Base-by-base conservation (phyloP, 2,329 filamentous ascomycete genomes). In the Fusarium euwallaceae region DNA sequence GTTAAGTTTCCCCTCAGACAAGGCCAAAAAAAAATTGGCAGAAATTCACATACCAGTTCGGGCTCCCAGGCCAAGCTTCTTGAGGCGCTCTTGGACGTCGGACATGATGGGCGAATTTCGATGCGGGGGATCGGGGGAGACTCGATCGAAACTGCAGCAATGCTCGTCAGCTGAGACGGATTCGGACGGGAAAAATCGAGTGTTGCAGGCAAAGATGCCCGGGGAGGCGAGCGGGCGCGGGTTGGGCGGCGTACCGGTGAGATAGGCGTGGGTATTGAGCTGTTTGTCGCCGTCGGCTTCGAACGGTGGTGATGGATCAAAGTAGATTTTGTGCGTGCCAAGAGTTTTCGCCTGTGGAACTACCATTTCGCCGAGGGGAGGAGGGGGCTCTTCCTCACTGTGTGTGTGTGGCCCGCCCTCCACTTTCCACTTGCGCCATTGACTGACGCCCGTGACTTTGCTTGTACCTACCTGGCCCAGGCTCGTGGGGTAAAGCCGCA, bases 31-130 rank as follows among this genome's bases (percentile, higher is more conserved):
- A 58, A 62, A 58, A 55, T 69, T 43, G 29, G 61, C 59, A 65
- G 65, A 68, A 69, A 67, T 69, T 62, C 64, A 91, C 92, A 81
- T 91, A 94, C 93, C 93, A 86, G 92, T 94, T 84, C 87, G 87
- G 81, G 87, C 87, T 70, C 80, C 78, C 78, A 79, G 78, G 83
- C 87, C 87, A 75, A 89, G 87, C 87, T 89, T 89, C 87, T 89
- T 89, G 80, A 89, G 86, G 79, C 88, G 86, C 84, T 89, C 88
- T 84, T 89, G 88, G 78, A 89, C 81, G 81, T 89, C 88, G 80
- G 86, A 84, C 87, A 89, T 89, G 81, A 75, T 86, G 84, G 78
- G 77, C 78, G 77, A 77, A 76, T 78, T 74, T 76, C 72, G 76
- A 78, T 76, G 78, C 78, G 71, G 78, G 80, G 76, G 80, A 78